Percentiles rank a stretch among this genome's conserved stretches.
These are phyloP conservation scores for Piper betle DNA, from an alignment of 164 flowering plant genomes.

Conservation along the genomic window DNA sequence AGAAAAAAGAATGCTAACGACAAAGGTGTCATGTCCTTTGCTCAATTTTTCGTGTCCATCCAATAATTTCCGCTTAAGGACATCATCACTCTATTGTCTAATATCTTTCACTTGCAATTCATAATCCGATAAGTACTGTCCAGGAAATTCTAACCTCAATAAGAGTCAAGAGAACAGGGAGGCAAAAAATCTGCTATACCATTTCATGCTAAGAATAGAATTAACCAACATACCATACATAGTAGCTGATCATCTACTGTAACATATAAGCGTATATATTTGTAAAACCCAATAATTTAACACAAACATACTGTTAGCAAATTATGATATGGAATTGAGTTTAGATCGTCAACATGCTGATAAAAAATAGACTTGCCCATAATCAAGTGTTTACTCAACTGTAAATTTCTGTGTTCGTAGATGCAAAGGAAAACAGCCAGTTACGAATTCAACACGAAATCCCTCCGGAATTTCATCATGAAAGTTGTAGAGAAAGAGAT, in stretches of 20 bases:
- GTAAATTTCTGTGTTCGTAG: not conserved
- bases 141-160: no score
- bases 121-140: no score
- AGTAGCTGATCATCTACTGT: not conserved
- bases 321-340: not conserved
- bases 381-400: not conserved
- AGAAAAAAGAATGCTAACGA: no score
- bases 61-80: no score
- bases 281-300: not conserved
- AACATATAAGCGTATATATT: not conserved
- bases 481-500: slow-evolving; percentile 23
- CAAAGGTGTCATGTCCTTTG: no score
- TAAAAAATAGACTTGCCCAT: not conserved
- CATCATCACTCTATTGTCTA: no score
- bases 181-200: no score
- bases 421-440: slow-evolving; percentile 45
- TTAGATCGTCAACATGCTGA: not conserved
- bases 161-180: no score
- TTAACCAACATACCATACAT: no score
- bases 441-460: slow-evolving; percentile 36
- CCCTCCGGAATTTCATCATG: slow-evolving; percentile 28
- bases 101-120: no score
- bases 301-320: not conserved
- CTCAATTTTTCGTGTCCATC: no score
- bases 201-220: no score